These are phyloP conservation scores for Notholithocarpus densiflorus DNA, from an alignment of 306 rosid genomes.

Conservation along the genomic window DNA sequence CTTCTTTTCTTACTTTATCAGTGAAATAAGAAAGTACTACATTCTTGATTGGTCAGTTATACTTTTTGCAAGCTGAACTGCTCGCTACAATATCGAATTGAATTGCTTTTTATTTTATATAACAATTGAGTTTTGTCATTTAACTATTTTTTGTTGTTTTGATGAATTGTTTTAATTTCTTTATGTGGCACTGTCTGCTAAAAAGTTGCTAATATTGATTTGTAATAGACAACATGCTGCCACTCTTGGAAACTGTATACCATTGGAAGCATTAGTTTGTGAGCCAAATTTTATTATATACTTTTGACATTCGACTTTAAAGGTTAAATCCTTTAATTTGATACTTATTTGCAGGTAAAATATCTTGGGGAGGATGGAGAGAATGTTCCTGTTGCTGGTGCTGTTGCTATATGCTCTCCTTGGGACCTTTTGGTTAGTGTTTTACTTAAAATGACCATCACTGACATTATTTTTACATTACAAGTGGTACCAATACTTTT, in stretches of 20 bases:
- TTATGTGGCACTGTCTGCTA: neutral
- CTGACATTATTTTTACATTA: constrained; percentile 7
- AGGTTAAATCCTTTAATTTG: constrained; percentile 14
- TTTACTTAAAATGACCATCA: constrained; percentile 18
- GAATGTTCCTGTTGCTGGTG: constrained; percentile 76
- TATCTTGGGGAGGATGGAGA: constrained; percentile 96
- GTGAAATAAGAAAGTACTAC: neutral
- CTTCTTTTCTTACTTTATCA: neutral
- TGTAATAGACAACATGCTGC: neutral
- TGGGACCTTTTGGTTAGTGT: constrained; percentile 97
- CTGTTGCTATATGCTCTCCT: constrained; percentile 86
- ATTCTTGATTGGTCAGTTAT: neutral
- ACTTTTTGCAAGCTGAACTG: neutral
- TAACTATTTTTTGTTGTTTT: neutral
- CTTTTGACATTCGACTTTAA: neutral
- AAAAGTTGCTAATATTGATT: neutral
- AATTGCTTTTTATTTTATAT: neutral
- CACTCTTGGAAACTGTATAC: neutral
- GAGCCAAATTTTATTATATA: neutral
- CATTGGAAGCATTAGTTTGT: neutral
- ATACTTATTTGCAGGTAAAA: constrained; percentile 58
- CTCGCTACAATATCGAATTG: neutral
- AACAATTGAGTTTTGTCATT: neutral
- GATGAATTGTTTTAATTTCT: neutral
- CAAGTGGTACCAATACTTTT: neutral